Conservation (phyloP, 2,329 filamentous ascomycete genomes). For the Penicillium decumbens region DNA sequence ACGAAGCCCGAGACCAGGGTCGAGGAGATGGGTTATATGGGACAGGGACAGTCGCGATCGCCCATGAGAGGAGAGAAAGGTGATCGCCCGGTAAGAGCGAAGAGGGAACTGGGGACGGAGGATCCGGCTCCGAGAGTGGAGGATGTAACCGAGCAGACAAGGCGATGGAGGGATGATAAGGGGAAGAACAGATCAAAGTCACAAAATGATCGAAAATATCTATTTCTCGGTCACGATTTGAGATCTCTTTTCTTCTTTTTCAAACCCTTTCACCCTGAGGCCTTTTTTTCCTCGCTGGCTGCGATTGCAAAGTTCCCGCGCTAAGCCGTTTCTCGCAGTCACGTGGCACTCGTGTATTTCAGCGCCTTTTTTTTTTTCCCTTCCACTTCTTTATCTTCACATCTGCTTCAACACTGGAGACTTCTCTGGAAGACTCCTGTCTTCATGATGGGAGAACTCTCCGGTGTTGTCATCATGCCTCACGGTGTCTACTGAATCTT, state of each 20-base stretch:
- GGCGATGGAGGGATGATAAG: constrained; percentile 4
- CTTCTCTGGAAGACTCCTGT: not conserved
- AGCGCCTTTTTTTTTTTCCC: constrained; percentile 17
- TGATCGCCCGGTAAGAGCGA: constrained; percentile 23
- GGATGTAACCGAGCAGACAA: constrained; percentile 22
- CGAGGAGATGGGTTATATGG: constrained; percentile 5
- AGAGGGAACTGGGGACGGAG: constrained; percentile 26
- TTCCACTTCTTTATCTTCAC: constrained; percentile 17
- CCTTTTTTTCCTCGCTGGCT: constrained; percentile 9
- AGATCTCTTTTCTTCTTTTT: not conserved
- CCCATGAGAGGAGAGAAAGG: constrained; percentile 21
- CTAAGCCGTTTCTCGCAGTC: constrained; percentile 15
- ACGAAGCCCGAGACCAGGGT: constrained; percentile 6
- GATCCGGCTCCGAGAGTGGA: constrained; percentile 26
- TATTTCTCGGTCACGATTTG: not conserved
- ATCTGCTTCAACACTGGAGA: constrained; percentile 2
- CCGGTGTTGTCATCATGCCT: constrained; percentile 5
- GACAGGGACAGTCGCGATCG: constrained; percentile 16
- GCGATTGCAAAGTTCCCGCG: constrained; percentile 12
- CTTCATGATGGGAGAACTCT: not conserved
- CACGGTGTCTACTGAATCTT: constrained; percentile 5
- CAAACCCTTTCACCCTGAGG: constrained; percentile 2
- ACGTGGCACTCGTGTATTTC: constrained; percentile 20
- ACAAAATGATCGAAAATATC: not conserved
- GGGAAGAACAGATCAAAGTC: not conserved